phyloP scores from a whole-genome alignment of 371 early-diverging fungal genomes.

The Parasitella parasitica region DNA sequence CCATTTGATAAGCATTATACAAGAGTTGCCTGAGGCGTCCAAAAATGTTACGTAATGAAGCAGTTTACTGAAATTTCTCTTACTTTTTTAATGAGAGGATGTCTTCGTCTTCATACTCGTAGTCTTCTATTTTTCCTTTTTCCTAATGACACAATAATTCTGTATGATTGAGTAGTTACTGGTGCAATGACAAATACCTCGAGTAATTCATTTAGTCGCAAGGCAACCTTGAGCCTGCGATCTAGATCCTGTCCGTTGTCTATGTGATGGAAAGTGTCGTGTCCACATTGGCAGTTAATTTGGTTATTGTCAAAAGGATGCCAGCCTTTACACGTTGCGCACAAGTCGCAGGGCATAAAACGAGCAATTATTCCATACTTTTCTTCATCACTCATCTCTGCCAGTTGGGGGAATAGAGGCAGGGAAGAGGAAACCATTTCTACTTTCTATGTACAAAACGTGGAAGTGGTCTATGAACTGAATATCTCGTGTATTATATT shows the following conservation, averaged over 20 bases:
- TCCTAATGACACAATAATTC: constrained; percentile 20
- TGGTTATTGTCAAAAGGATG: constrained; percentile 36
- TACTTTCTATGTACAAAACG: not conserved
- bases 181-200: constrained; percentile 33
- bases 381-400: constrained; percentile 39
- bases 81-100: constrained; percentile 52
- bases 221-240: constrained; percentile 46
- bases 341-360: constrained; percentile 49
- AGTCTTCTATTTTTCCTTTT: constrained; percentile 51
- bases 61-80: no score
- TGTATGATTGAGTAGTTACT: constrained; percentile 16
- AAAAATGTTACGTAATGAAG: no score
- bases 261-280: constrained; percentile 43
- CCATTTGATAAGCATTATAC: constrained; percentile 18
- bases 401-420: constrained; percentile 25
- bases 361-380: constrained; percentile 47
- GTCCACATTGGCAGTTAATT: constrained; percentile 46
- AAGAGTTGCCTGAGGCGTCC: constrained; percentile 32
- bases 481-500: not conserved
- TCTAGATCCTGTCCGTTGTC: constrained; percentile 44
- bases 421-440: constrained; percentile 14
- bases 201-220: constrained; percentile 43
- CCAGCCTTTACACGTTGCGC: constrained; percentile 46
- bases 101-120: constrained; percentile 48
- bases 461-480: not conserved